phyloP scores from a whole-genome alignment of 176 grass and related monocot species.

The Zea mays region DNA sequence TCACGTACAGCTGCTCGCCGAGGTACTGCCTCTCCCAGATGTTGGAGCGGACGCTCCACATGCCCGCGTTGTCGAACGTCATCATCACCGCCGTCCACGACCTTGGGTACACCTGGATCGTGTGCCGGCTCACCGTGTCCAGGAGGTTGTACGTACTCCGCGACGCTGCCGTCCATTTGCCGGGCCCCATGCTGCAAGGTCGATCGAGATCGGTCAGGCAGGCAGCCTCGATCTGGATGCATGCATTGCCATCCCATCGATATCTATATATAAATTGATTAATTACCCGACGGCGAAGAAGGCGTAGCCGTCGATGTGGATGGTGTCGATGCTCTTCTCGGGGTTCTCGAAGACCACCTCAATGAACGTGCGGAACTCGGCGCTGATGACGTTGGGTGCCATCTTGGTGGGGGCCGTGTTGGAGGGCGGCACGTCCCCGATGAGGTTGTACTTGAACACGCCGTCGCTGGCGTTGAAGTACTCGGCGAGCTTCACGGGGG shows the following conservation, averaged over 20 bases:
- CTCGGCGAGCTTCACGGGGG: conserved; percentile 89
- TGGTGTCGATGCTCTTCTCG: conserved; percentile 74
- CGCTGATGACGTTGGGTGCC: conserved; percentile 58
- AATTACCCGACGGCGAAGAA: conserved; percentile 87
- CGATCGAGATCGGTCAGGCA: no score
- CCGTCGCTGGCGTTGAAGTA: conserved; percentile 73
- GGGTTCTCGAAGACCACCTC: conserved; percentile 85
- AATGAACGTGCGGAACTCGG: conserved; percentile 79
- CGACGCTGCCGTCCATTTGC: conserved; percentile 49
- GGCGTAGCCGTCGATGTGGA: conserved; percentile 84
- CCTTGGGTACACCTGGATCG: conserved; percentile 89
- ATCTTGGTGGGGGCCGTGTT: conserved; percentile 29
- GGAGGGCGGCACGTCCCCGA: conserved; percentile 58
- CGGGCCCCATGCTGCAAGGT: conserved; percentile 70
- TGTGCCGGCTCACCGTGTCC: conserved; percentile 91
- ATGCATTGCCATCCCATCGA: no score
- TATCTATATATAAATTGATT: no score
- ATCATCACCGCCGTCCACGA: conserved; percentile 92
- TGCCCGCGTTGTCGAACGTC: conserved; percentile 94
- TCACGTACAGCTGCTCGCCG: conserved; percentile 80
- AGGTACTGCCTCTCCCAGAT: conserved; percentile 78
- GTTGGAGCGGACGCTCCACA: conserved; percentile 91
- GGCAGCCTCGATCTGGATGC: no score
- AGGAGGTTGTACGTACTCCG: conserved; percentile 77
- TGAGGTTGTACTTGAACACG: conserved; percentile 78